Evolutionary conservation across 2,329 filamentous ascomycete genomes (phyloP).

Genomic region (Samsoniella hepiali): DNA sequence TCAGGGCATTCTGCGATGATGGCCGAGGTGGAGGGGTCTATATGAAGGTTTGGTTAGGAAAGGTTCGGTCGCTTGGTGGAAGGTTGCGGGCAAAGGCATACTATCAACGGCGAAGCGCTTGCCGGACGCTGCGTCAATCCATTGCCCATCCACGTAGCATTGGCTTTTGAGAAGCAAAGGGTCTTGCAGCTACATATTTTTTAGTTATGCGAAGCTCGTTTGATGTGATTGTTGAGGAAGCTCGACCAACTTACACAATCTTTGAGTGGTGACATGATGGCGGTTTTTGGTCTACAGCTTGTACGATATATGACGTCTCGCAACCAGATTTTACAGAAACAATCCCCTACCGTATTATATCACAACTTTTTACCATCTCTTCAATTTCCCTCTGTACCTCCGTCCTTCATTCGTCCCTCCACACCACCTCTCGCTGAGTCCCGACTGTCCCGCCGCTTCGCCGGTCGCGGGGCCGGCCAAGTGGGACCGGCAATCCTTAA

Average conservation of each 20-base stretch:
- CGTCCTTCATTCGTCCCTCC: neutral
- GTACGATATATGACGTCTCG: neutral
- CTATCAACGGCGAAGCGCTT: conserved; percentile 70
- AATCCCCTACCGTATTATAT: neutral
- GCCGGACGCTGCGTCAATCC: conserved; percentile 67
- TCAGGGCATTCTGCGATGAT: conserved; percentile 63
- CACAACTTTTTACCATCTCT: neutral
- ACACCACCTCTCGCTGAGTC: no score
- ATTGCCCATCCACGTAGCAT: conserved; percentile 74
- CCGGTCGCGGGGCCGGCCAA: conserved; percentile 6
- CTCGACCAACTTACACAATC: neutral
- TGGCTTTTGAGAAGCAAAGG: conserved; percentile 65
- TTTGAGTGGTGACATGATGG: neutral
- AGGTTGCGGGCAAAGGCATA: conserved; percentile 29
- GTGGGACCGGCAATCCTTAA: conserved; percentile 13
- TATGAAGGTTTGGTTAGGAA: neutral
- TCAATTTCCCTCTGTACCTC: neutral
- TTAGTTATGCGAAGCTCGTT: neutral
- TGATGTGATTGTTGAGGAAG: neutral
- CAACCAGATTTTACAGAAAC: neutral
- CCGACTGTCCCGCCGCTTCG: neutral
- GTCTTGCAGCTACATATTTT: conserved; percentile 51
- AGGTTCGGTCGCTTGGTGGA: neutral
- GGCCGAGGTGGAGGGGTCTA: conserved; percentile 69
- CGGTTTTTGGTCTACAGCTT: neutral